A percentile compares a stretch with the other conserved stretches of the same genome.
phyloP scores from a whole-genome alignment of 306 rosid species.

The Carpinus fangiana region DNA sequence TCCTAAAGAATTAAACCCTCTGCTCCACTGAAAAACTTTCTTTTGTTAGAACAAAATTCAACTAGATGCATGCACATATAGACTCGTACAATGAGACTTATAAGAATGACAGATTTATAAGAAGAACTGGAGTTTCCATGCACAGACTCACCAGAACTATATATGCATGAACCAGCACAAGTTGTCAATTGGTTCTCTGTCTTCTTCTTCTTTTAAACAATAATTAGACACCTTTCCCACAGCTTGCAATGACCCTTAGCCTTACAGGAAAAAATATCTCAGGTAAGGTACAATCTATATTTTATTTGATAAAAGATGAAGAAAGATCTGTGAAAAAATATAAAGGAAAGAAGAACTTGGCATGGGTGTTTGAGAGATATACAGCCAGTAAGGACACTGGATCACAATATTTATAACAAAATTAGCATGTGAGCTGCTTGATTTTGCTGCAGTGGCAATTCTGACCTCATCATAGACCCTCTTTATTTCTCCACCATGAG shows the following conservation, averaged over 20 bases:
- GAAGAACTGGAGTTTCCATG: background rate
- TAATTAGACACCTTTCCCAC: background rate
- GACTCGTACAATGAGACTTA: no score
- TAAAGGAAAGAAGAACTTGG: background rate
- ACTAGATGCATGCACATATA: no score
- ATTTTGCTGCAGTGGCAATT: background rate
- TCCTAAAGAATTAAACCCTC: background rate
- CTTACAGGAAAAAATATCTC: background rate
- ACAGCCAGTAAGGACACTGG: background rate
- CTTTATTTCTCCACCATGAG: slow-evolving; percentile 10
- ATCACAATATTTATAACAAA: background rate
- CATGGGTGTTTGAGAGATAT: slow-evolving; percentile 3
- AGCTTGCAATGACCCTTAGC: background rate
- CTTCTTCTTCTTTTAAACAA: background rate
- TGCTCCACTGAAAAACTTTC: background rate
- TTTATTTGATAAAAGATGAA: background rate
- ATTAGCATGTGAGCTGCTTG: background rate
- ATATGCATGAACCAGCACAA: background rate
- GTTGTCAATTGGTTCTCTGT: background rate
- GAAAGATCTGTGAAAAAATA: no score
- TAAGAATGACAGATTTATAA: background rate
- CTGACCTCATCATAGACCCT: slow-evolving; percentile 9
- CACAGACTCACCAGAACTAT: background rate
- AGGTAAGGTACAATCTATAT: background rate
- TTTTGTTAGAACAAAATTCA: background rate